Base-by-base conservation (phyloP, 371 early-diverging fungal genomes). In the Actinomucor elegans region DNA sequence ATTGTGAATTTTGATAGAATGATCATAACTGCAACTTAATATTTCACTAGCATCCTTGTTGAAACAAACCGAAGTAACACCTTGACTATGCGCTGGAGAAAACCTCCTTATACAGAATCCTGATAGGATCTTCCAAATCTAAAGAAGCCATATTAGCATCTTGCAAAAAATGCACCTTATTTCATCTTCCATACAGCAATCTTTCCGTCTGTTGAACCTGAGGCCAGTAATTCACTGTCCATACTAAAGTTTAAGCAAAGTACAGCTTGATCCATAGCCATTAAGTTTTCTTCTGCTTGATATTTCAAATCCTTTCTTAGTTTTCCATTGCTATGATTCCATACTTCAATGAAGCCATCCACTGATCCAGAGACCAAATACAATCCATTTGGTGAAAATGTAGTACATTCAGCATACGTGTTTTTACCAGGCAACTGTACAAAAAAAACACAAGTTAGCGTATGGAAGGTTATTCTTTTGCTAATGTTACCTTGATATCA, bases 261-360 rank as follows among this genome's bases (percentile, higher is more conserved):
- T 1, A 97, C 90, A 0, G 95, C 84, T n/a, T 77, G 75, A 17
- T 94, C 91, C 97, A 97, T 96, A 23, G 91, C 71, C 94, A 98
- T 98, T 48, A 88, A 66, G 24, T 89, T 87, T 52, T 93, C 95
- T 63, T 92, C 91, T 0, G 88, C 86, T 73, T 98, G 98, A 67
- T 96, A 98, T 54, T 81, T 79, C 20, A 98, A 69, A 71, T 96
- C 97, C 53, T 79, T 87, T 27, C 94, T 79, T 21, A 95, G 71
- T 59, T 96, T 96, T 0, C 94, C 96, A 1, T 93, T 95, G 49
- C 87, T 66, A 49, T 86, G 84, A 52, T 96, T 93, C 96, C 96
- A 98, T 10, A 98, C 66, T 69, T 98, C 97, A 52, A 98, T 90
- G 57, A 96, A 90, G 0, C 98, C 98, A 75, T 97, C 97, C 21